Evolutionary conservation across 192 early-diverging fungal species (phyloP).

Genomic region (Podila horticola): DNA sequence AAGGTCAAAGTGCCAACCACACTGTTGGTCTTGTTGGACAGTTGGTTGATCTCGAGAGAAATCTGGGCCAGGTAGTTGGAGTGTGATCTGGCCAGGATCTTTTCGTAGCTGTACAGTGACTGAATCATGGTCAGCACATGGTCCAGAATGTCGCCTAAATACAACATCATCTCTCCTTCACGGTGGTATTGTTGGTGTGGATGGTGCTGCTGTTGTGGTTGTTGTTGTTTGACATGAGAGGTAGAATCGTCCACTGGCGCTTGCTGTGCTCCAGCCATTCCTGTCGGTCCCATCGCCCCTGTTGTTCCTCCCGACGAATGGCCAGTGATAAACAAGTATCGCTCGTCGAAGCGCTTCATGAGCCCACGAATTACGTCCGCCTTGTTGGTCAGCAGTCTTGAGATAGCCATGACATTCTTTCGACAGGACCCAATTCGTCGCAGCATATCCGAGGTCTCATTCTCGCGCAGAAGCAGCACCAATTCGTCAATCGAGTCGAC

Average conservation of each 20-base stretch:
- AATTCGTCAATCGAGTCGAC: slow-evolving; percentile 97
- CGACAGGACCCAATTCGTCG: slow-evolving; percentile 78
- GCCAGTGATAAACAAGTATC: slow-evolving; percentile 47
- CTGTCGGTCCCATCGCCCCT: neutral
- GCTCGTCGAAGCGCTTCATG: slow-evolving; percentile 74
- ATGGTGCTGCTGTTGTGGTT: neutral
- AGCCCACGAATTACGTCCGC: slow-evolving; percentile 79
- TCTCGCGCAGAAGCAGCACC: slow-evolving; percentile 91
- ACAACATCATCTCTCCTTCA: slow-evolving; percentile 72
- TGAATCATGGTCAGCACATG: slow-evolving; percentile 86
- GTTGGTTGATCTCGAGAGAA: slow-evolving; percentile 76
- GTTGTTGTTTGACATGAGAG: neutral
- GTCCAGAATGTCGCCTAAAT: slow-evolving; percentile 84
- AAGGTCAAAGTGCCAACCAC: slow-evolving; percentile 59
- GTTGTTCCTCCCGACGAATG: neutral
- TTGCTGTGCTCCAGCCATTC: slow-evolving; percentile 43
- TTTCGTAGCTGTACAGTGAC: slow-evolving; percentile 79
- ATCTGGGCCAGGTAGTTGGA: slow-evolving; percentile 82
- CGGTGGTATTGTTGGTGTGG: slow-evolving; percentile 14
- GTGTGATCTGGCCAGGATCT: slow-evolving; percentile 74
- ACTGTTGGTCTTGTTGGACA: slow-evolving; percentile 62
- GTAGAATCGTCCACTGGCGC: no score
- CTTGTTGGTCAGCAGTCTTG: slow-evolving; percentile 76
- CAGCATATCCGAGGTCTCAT: slow-evolving; percentile 86
- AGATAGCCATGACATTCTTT: slow-evolving; percentile 75